Conservation (phyloP, 306 rosid genomes). For the Prunus padus region DNA sequence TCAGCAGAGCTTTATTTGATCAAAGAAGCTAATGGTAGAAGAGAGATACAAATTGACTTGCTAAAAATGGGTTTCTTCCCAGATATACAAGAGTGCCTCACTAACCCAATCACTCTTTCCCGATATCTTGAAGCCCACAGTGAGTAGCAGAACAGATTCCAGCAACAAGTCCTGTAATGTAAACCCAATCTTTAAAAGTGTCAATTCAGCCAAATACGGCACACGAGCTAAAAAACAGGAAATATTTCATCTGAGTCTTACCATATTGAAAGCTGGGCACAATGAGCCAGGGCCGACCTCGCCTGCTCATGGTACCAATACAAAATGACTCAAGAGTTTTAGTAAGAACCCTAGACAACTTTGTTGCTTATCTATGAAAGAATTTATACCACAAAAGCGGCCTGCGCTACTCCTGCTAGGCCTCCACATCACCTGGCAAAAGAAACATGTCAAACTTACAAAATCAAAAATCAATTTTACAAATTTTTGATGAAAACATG, state of each 20-base stretch:
- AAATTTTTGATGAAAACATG: neutral
- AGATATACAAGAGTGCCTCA: neutral
- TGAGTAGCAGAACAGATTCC: conserved; percentile 53
- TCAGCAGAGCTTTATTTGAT: neutral
- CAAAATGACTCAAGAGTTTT: conserved; percentile 7
- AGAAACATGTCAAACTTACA: neutral
- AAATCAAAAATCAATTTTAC: neutral
- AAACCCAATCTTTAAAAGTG: neutral
- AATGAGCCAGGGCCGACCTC: conserved; percentile 46
- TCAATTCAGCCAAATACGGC: conserved; percentile 10
- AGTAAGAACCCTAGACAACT: neutral
- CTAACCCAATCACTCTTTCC: conserved; percentile 80
- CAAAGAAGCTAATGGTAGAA: neutral
- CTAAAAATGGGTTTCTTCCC: neutral
- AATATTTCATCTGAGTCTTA: conserved; percentile 24
- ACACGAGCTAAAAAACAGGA: neutral
- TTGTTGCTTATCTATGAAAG: neutral
- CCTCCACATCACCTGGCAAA: conserved; percentile 40
- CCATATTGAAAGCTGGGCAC: conserved; percentile 67
- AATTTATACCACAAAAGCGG: conserved; percentile 64
- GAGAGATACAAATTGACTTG: neutral
- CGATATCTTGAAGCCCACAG: conserved; percentile 69
- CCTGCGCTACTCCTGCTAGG: conserved; percentile 52
- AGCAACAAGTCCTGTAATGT: conserved; percentile 60
- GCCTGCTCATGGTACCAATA: conserved; percentile 48